Base-by-base conservation (phyloP, 2,329 filamentous ascomycete species). In the Amesomyces nigricolor region DNA sequence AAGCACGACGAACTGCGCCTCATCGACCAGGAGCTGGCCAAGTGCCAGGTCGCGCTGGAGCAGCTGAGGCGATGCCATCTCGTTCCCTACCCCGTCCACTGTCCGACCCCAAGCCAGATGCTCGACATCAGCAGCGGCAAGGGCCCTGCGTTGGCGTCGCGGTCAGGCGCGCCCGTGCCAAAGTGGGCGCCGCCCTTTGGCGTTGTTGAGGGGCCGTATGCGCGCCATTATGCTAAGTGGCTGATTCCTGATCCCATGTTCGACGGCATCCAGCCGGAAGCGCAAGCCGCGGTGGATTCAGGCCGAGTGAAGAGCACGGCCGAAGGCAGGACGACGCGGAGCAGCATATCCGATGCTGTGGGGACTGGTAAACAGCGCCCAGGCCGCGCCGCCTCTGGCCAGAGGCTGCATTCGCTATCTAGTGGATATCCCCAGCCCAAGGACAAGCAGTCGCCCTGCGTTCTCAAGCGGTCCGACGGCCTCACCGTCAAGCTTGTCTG, bases 181-280 rank as follows among this genome's bases (percentile, higher is more conserved):
- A 77, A 82, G 65, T 90, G 88, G 78, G 89, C 91, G 38, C 83
- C 94, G 44, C 88, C 94, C 3, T 96, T 91, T 77, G 92, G 92
- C 62, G 89, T 96, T 54, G 84, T 85, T 14, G 89, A 96, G 65
- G 94, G 94, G 10, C 91, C 94, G 2, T 97, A 97, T 72, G 86
- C 91, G 58, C 86, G 91, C 63, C 94, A 97, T 74, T 96, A 96
- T 72, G 86, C 90, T 68, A 90, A 89, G 76, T 99, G 94, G 94
- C 82, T 99, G 63, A 85, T 97, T 57, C 89, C 88, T 50, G 91
- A 96, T 71, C 81, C 88, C 55, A 82, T 82, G 47, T 97, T 97
- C 71, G 92, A 96, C 69, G 88, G 87, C 56, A 68, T 78, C 39
- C 72, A 78, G 57, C 74, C 75, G 44, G 75, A 79, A 62, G 70